These are phyloP conservation scores for Orobanche coerulescens DNA, from an alignment of 257 asterid species.

Conservation along the genomic window DNA sequence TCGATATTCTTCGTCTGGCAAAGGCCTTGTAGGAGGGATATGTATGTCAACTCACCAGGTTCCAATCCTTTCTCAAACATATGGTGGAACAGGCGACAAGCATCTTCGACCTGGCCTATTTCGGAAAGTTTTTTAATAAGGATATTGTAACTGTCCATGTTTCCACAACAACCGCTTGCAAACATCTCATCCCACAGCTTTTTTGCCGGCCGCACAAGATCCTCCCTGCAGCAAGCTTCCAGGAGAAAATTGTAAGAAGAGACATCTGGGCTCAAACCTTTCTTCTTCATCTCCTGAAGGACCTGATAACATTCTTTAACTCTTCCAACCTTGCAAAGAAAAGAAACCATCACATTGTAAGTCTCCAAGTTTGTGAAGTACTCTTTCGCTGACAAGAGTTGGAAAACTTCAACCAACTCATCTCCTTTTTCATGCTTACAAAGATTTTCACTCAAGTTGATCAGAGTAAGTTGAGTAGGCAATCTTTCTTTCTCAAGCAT, in stretches of 20 bases:
- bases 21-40: constrained; percentile 54
- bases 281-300: constrained; percentile 78
- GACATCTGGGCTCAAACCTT: constrained; percentile 52
- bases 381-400: constrained; percentile 40
- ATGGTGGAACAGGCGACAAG: constrained; percentile 52
- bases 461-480: constrained; percentile 55
- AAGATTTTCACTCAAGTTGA: constrained; percentile 55
- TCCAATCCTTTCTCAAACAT: constrained; percentile 59
- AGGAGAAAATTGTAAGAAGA: constrained; percentile 65
- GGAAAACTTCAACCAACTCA: constrained; percentile 52
- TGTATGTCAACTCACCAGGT: constrained; percentile 44
- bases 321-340: constrained; percentile 60
- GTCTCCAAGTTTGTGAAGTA: constrained; percentile 45
- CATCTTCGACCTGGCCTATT: constrained; percentile 62
- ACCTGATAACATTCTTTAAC: constrained; percentile 62
- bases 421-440: constrained; percentile 50
- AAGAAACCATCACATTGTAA: constrained; percentile 60
- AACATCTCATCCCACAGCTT: constrained; percentile 97
- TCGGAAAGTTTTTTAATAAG: constrained; percentile 49
- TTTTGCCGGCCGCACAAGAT: constrained; percentile 75
- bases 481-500: constrained; percentile 49
- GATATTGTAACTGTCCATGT: constrained; percentile 48
- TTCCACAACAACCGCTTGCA: constrained; percentile 63
- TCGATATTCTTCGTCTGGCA: constrained; percentile 45
- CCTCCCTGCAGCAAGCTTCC: constrained; percentile 79